These are phyloP conservation scores for Madurella mycetomatis DNA, from an alignment of 2,329 filamentous ascomycete species.

Conservation along the genomic window DNA sequence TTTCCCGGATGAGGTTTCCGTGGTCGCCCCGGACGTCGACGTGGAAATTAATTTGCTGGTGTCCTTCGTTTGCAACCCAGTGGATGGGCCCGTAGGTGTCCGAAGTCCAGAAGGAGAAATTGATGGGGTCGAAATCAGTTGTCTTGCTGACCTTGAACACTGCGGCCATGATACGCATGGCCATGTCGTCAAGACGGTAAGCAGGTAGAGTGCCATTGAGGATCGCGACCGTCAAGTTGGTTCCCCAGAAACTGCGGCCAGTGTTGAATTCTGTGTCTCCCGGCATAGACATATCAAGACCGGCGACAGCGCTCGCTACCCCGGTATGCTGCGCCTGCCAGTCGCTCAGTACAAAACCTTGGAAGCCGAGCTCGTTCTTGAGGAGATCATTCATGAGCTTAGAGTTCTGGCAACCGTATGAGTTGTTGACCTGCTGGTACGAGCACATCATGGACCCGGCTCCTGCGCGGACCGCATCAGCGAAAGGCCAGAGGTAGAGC, in stretches of 20 bases:
- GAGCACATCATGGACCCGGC: slow-evolving; percentile 48
- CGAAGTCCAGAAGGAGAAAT: slow-evolving; percentile 83
- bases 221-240: slow-evolving; percentile 81
- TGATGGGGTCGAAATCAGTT: slow-evolving; percentile 53
- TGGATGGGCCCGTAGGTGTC: slow-evolving; percentile 71
- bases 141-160: slow-evolving; percentile 63
- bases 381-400: slow-evolving; percentile 58
- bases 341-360: slow-evolving; percentile 58
- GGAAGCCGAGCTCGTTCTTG: slow-evolving; percentile 63
- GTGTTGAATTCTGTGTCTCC: slow-evolving; percentile 75
- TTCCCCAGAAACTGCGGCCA: slow-evolving; percentile 72
- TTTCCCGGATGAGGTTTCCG: slow-evolving; percentile 65
- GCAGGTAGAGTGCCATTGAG: slow-evolving; percentile 85
- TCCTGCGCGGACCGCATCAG: slow-evolving; percentile 55
- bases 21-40: slow-evolving; percentile 81
- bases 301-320: slow-evolving; percentile 61
- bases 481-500: slow-evolving; percentile 61
- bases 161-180: slow-evolving; percentile 71
- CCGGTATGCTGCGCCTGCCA: slow-evolving; percentile 66
- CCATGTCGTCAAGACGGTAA: slow-evolving; percentile 89
- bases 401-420: slow-evolving; percentile 62
- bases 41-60: slow-evolving; percentile 70
- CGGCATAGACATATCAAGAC: slow-evolving; percentile 85
- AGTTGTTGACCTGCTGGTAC: slow-evolving; percentile 63
- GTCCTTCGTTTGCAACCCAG: slow-evolving; percentile 55